Evolutionary conservation across 1,284 basidiomycete species (phyloP), one percentile per base, ranked within the genome.

Genomic region (Albatrellus sp.): DNA sequence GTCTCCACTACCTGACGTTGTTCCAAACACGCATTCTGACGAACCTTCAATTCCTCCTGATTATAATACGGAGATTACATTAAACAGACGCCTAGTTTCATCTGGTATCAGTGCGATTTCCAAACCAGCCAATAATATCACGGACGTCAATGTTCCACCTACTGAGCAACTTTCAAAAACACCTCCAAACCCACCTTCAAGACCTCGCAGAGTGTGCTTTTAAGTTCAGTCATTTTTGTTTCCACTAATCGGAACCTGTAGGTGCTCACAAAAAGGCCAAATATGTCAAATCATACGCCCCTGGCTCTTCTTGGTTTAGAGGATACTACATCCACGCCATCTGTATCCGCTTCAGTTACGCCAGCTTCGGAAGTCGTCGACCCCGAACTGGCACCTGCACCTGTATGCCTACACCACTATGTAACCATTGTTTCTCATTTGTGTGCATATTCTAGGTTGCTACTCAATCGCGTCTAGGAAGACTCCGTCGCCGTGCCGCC

Each of bases 1-100:
- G 8, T 42, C 50, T 0, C 41, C 52, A 8, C 48, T 63, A 0
- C 61, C 61, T 3, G 60, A 62, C 20, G 50, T 60, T 1, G 53
- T 63, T 0, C 56, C 57, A 0, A 63, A 63, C 41, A 60, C 63
- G 0, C 47, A 58, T 33, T 51, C 56, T n/a, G 56, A 58, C 1
- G 61, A 62, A 42, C 59, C 60, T 1, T 56, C 56, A 0, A 46
- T 57, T 3, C 53, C 57, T 9, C 53, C 54, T 10, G 29, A 45
- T 14, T 20, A 13, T 16, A 9, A 12, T 33, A 28, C 30, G 13
- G n/a, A 35, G 16, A 29, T 28, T 40, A 17, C 24, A 9, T 2
- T 42, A 28, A 33, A 30, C 2, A 6, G 7, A 36, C 28, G 24
- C 19, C 4, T 12, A 41, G 32, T 34, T 36, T 24, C 9, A 6